Evolutionary conservation across 371 early-diverging fungal species (phyloP).

Genomic region (Mucor sp.): DNA sequence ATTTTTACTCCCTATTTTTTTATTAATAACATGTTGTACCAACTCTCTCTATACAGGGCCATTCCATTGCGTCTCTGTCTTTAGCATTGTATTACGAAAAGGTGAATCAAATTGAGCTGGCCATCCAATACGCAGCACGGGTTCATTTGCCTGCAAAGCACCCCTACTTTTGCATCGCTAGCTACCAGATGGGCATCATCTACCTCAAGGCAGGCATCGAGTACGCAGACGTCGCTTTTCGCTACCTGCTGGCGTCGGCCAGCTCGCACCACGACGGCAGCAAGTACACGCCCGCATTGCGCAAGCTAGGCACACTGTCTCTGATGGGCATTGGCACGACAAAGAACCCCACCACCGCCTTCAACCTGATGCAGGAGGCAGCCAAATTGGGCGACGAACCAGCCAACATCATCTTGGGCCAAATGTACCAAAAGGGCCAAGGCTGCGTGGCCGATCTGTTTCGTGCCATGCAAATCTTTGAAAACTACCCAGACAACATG

Average conservation of each 20-base stretch:
- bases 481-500: constrained; percentile 7
- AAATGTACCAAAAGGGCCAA: constrained; percentile 17
- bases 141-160: constrained; percentile 2
- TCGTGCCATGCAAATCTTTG: constrained; percentile 12
- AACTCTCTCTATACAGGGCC: constrained; percentile 10
- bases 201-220: constrained; percentile 12
- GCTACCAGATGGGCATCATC: constrained; percentile 19
- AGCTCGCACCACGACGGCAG: background rate
- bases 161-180: constrained; percentile 17
- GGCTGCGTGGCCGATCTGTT: constrained; percentile 8
- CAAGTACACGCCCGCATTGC: constrained; percentile 2
- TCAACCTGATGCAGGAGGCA: constrained; percentile 12
- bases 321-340: constrained; percentile 16
- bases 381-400: constrained; percentile 14
- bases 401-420: constrained; percentile 22
- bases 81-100: constrained; percentile 21
- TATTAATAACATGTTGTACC: background rate
- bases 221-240: constrained; percentile 6
- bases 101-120: background rate
- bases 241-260: constrained; percentile 9
- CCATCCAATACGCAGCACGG: constrained; percentile 4
- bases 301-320: constrained; percentile 13
- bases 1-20: background rate
- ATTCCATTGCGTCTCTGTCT: constrained; percentile 20
- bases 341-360: constrained; percentile 3